Evolutionary conservation across 225 moss, liverwort and hornwort genomes (phyloP).

Genomic region (Thuidium tamariscinum): DNA sequence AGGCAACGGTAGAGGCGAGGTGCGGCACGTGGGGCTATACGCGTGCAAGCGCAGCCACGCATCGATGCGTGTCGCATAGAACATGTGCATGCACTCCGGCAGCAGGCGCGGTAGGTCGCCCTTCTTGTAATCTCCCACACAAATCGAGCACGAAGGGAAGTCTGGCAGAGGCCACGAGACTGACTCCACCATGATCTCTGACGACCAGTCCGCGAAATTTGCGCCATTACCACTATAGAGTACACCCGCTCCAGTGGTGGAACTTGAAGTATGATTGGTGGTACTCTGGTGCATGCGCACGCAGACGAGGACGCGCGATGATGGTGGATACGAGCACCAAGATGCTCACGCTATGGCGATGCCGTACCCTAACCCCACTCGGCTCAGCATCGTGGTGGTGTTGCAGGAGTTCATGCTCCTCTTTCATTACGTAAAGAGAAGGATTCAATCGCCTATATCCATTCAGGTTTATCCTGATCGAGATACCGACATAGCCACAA

Average conservation of each 20-base stretch:
- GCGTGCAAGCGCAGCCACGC: conserved; percentile 56
- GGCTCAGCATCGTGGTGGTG: conserved; percentile 38
- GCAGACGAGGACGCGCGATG: conserved; percentile 51
- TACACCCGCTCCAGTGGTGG: neutral
- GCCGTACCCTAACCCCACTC: conserved; percentile 61
- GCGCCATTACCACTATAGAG: neutral
- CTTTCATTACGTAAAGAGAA: neutral
- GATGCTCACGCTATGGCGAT: conserved; percentile 65
- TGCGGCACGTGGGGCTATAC: conserved; percentile 65
- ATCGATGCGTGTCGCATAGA: conserved; percentile 55
- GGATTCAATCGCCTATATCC: neutral
- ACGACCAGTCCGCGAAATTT: neutral
- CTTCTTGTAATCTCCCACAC: conserved; percentile 57
- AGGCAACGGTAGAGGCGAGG: conserved; percentile 48
- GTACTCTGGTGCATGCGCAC: conserved; percentile 33
- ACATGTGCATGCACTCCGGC: conserved; percentile 47
- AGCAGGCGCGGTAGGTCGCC: conserved; percentile 45
- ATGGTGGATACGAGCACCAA: conserved; percentile 59
- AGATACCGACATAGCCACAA: neutral
- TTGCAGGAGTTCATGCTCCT: conserved; percentile 36
- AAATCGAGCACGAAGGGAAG: conserved; percentile 50
- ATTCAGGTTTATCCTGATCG: neutral
- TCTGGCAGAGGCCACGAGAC: conserved; percentile 4
- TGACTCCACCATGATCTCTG: conserved; percentile 44
- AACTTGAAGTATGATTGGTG: neutral